Evolutionary conservation across 305 asterid genomes (phyloP).

Genomic region (Solanum hybrid): DNA sequence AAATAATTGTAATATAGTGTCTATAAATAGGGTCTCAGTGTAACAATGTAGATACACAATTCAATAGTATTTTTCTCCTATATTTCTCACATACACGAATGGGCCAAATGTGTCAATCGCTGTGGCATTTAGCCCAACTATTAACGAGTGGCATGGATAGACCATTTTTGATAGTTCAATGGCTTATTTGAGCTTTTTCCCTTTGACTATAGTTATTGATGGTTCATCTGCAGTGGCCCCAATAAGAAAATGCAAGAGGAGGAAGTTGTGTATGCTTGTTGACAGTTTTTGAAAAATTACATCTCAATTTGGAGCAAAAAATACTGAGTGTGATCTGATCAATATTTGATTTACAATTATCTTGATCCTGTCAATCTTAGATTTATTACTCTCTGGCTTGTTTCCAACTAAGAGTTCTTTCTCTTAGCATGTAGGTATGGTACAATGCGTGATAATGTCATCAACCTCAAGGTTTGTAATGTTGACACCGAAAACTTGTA

Average conservation of each 20-base stretch:
- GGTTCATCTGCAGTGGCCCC: not conserved
- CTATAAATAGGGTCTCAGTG: not conserved
- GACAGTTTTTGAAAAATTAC: not conserved
- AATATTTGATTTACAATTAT: not conserved
- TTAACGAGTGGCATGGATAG: not conserved
- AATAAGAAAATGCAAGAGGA: not conserved
- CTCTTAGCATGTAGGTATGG: constrained; percentile 88
- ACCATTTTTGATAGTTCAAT: not conserved
- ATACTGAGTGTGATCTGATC: not conserved
- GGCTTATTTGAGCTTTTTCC: not conserved
- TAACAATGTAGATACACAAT: not conserved
- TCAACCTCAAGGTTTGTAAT: constrained; percentile 79
- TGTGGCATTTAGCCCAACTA: not conserved
- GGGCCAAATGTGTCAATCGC: not conserved
- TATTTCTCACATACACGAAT: not conserved
- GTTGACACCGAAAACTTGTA: constrained; percentile 10
- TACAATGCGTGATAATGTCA: constrained; percentile 97
- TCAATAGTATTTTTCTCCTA: not conserved
- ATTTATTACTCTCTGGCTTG: constrained; percentile 4
- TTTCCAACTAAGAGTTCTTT: constrained; percentile 24
- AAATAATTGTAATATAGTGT: not conserved
- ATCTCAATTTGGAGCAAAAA: not conserved
- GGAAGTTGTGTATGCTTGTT: not conserved
- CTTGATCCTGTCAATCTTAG: not conserved
- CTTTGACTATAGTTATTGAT: not conserved